A percentile compares a stretch with the other conserved stretches of the same genome.
Evolutionary conservation across 2,329 filamentous ascomycete species (phyloP).

Genomic region (Diaporthe sp.): DNA sequence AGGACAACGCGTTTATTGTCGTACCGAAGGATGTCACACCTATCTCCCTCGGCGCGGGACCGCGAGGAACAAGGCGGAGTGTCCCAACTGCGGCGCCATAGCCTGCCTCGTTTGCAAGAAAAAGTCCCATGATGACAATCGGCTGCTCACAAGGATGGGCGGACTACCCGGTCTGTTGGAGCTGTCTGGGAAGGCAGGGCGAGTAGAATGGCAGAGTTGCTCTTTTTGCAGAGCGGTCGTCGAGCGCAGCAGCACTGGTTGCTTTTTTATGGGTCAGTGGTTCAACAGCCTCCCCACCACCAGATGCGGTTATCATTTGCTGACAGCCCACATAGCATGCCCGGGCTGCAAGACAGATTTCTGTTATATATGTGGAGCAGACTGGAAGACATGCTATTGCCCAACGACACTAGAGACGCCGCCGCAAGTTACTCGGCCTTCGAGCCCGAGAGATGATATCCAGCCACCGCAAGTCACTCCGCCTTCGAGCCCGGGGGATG

Average conservation of each 20-base stretch:
- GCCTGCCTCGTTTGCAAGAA: slow-evolving; percentile 66
- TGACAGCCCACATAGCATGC: slow-evolving; percentile 49
- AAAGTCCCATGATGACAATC: slow-evolving; percentile 55
- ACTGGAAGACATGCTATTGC: slow-evolving; percentile 43
- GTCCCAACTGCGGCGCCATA: slow-evolving; percentile 50
- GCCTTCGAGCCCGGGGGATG: too few relatives aligned
- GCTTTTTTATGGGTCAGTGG: slow-evolving; percentile 65
- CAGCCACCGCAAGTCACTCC: too few relatives aligned
- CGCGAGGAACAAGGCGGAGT: slow-evolving; percentile 49
- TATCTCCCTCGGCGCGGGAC: slow-evolving; percentile 52
- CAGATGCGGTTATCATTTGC: neutral
- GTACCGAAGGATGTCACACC: slow-evolving; percentile 47
- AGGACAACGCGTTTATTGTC: slow-evolving; percentile 62
- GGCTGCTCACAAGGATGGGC: too few relatives aligned
- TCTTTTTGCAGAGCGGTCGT: slow-evolving; percentile 56
- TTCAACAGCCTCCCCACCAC: neutral
- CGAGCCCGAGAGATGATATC: too few relatives aligned
- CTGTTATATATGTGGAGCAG: slow-evolving; percentile 57
- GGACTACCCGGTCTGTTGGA: too few relatives aligned
- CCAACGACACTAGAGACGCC: too few relatives aligned
- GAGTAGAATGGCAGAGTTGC: slow-evolving; percentile 63
- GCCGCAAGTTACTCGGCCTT: too few relatives aligned
- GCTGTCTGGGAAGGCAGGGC: too few relatives aligned
- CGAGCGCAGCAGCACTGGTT: slow-evolving; percentile 48
- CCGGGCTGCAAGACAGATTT: slow-evolving; percentile 57